phyloP scores from a whole-genome alignment of 768 basidiomycete genomes.

The button mushroom (Agaricus bisporus) region DNA sequence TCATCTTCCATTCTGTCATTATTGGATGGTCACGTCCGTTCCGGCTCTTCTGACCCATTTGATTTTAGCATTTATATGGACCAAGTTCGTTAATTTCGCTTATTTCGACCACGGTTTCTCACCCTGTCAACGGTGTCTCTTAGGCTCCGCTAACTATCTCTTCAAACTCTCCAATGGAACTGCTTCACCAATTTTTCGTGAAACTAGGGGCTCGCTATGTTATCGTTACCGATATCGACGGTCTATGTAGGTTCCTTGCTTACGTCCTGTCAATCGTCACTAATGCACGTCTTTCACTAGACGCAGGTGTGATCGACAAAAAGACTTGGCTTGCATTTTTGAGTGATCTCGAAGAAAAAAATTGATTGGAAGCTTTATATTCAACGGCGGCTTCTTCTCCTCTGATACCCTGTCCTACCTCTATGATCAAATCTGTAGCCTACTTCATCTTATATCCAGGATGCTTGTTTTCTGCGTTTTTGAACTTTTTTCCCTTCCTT shows the following conservation, averaged over 20 bases:
- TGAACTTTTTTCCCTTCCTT: no score
- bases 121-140: neutral
- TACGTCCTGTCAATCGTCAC: neutral
- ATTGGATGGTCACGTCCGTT: slow-evolving; percentile 30
- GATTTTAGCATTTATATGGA: slow-evolving; percentile 92
- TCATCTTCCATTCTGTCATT: slow-evolving; percentile 61
- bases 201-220: slow-evolving; percentile 93
- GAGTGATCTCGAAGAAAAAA: slow-evolving; percentile 62
- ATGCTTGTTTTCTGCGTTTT: no score
- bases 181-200: slow-evolving; percentile 89
- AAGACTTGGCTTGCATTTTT: slow-evolving; percentile 91
- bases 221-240: slow-evolving; percentile 75
- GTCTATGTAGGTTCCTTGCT: slow-evolving; percentile 54
- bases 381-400: neutral
- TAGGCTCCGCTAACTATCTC: slow-evolving; percentile 86
- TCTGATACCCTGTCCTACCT: neutral
- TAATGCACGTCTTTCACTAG: slow-evolving; percentile 28
- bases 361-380: neutral
- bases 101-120: neutral
- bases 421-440: no score
- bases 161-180: slow-evolving; percentile 81
- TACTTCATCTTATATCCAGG: no score
- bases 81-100: slow-evolving; percentile 41
- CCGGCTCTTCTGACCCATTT: slow-evolving; percentile 40
- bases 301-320: slow-evolving; percentile 90